Percentiles rank a stretch among this genome's conserved stretches.
These are phyloP conservation scores for Pulchroboletus neoregius DNA, from an alignment of 1,284 basidiomycete species.

Conservation along the genomic window DNA sequence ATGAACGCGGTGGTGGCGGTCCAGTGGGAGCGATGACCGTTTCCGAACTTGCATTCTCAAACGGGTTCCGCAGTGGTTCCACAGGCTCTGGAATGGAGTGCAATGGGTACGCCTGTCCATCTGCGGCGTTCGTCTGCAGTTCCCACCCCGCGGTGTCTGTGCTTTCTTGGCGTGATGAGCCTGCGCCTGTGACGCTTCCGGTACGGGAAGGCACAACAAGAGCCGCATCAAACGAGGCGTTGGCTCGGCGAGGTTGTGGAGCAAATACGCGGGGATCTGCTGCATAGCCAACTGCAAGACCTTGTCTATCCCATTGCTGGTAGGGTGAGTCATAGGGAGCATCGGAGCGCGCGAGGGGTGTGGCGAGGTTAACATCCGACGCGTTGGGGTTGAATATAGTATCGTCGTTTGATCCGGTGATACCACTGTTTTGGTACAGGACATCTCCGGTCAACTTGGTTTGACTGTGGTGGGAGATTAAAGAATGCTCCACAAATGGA, in stretches of 20 bases:
- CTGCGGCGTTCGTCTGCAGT: conserved; percentile 24
- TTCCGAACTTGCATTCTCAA: conserved; percentile 18
- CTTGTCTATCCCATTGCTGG: conserved; percentile 39
- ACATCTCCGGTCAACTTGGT: conserved; percentile 40
- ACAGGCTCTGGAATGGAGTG: conserved; percentile 20
- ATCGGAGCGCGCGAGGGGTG: conserved; percentile 22
- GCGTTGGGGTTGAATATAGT: conserved; percentile 35
- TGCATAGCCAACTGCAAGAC: conserved; percentile 36
- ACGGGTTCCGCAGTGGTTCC: conserved; percentile 25
- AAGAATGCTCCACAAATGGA: not conserved
- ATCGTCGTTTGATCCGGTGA: conserved; percentile 29
- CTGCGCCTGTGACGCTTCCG: conserved; percentile 10
- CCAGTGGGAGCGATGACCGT: conserved; percentile 16
- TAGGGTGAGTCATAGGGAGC: conserved; percentile 27
- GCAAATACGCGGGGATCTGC: conserved; percentile 34
- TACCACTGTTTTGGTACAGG: conserved; percentile 31
- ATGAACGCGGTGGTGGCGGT: conserved; percentile 9
- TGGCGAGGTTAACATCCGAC: conserved; percentile 43
- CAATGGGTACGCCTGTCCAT: conserved; percentile 26
- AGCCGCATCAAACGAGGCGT: conserved; percentile 10
- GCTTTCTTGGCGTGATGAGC: conserved; percentile 23
- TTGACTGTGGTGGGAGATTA: conserved; percentile 38
- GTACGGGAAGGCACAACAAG: conserved; percentile 14
- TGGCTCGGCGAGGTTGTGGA: conserved; percentile 38
- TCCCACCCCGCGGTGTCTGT: conserved; percentile 30